Percentiles rank a stretch among this genome's conserved stretches.
These are phyloP conservation scores for Ilyonectria robusta DNA, from an alignment of 2,329 filamentous ascomycete species.

Conservation along the genomic window DNA sequence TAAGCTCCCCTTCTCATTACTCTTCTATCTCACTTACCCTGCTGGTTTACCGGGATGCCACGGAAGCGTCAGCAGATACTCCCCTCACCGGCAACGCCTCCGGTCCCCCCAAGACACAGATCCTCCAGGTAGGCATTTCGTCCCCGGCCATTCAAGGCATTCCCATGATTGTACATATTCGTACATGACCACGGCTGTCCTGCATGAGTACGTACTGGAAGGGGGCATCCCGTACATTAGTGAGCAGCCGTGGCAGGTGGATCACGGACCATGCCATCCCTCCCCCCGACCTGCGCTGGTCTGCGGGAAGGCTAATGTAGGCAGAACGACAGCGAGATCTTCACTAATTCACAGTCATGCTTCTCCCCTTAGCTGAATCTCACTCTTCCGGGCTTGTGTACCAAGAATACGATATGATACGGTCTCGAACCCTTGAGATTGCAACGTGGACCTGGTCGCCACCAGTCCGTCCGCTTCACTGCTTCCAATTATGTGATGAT, in stretches of 20 bases:
- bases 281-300: slow-evolving; percentile 45
- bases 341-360: slow-evolving; percentile 32
- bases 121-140: slow-evolving; percentile 10
- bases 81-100: slow-evolving; percentile 21
- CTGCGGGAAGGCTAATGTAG: slow-evolving; percentile 53
- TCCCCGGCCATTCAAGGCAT: slow-evolving; percentile 27
- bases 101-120: slow-evolving; percentile 16
- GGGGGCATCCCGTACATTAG: slow-evolving; percentile 45
- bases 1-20: not conserved
- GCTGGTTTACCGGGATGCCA: slow-evolving; percentile 15
- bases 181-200: slow-evolving; percentile 41
- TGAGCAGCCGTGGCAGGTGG: slow-evolving; percentile 41
- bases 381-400: slow-evolving; percentile 4
- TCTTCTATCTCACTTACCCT: slow-evolving; percentile 13
- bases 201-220: slow-evolving; percentile 41
- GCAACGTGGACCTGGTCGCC: slow-evolving; percentile 27
- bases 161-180: slow-evolving; percentile 44
- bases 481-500: slow-evolving; percentile 37
- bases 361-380: slow-evolving; percentile 8
- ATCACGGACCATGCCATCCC: slow-evolving; percentile 38
- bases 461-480: slow-evolving; percentile 32
- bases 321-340: slow-evolving; percentile 43
- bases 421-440: slow-evolving; percentile 13
- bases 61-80: slow-evolving; percentile 32
- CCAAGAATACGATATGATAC: slow-evolving; percentile 3